These are phyloP conservation scores for Pilatotrama ljubarskyi DNA, from an alignment of 768 basidiomycete genomes.

Conservation along the genomic window DNA sequence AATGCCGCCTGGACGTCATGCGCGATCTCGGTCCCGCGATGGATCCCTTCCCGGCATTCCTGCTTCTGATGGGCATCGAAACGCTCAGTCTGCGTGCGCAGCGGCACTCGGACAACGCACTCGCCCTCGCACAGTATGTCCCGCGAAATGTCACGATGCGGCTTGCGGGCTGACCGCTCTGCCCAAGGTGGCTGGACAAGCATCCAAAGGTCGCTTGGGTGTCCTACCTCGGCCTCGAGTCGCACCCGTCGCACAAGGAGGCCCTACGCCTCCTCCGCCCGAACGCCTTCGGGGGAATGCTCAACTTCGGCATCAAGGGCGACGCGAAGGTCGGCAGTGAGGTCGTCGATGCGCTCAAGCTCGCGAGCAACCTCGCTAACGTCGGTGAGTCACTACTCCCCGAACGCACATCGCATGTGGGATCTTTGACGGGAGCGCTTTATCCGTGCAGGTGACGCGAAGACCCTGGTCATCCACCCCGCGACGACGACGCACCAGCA, in stretches of 20 bases:
- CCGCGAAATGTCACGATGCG: not conserved
- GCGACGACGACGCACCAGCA: conserved; percentile 79
- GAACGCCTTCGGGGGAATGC: conserved; percentile 68
- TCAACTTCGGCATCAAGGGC: conserved; percentile 78
- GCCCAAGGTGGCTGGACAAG: conserved; percentile 50
- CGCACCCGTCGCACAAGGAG: conserved; percentile 59
- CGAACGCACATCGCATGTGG: conserved; percentile 28
- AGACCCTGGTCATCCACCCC: conserved; percentile 80
- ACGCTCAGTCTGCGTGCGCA: conserved; percentile 75
- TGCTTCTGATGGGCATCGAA: conserved; percentile 75
- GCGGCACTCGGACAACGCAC: conserved; percentile 70
- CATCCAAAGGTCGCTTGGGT: conserved; percentile 77
- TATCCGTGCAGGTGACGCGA: conserved; percentile 53
- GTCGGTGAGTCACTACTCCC: conserved; percentile 50
- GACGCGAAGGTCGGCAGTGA: conserved; percentile 47
- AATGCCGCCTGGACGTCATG: conserved; percentile 62
- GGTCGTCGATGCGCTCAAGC: conserved; percentile 68
- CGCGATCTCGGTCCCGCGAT: conserved; percentile 69
- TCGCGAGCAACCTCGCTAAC: conserved; percentile 79
- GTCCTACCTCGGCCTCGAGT: conserved; percentile 69
- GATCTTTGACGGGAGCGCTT: conserved; percentile 18
- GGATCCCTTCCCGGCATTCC: conserved; percentile 75
- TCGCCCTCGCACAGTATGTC: conserved; percentile 59
- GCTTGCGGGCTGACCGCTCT: not conserved
- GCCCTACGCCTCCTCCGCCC: conserved; percentile 59